Evolutionary conservation across 352 stramenopile species (phyloP).

Genomic region (Phytophthora kernoviae): DNA sequence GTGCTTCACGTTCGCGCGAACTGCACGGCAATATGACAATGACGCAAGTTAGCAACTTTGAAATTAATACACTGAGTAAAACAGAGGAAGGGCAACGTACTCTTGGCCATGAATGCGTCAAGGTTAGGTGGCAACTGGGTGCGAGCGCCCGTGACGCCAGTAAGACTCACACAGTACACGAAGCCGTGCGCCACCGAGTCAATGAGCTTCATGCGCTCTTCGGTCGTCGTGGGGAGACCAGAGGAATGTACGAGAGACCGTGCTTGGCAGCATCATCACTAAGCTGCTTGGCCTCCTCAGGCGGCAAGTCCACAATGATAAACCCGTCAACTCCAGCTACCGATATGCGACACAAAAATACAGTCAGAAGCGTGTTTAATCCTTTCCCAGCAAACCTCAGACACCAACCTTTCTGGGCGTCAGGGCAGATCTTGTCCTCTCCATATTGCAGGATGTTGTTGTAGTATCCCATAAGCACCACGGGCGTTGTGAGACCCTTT

Average conservation of each 20-base stretch:
- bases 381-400: conserved; percentile 7
- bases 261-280: conserved; percentile 91
- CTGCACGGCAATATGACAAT: conserved; percentile 31
- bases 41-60: neutral
- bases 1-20: conserved; percentile 82
- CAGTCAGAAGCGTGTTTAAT: neutral
- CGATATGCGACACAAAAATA: conserved; percentile 6
- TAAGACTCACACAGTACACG: conserved; percentile 89
- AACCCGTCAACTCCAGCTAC: conserved; percentile 95
- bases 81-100: conserved; percentile 39
- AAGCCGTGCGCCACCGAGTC: conserved; percentile 78
- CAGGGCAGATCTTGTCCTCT: conserved; percentile 89
- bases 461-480: conserved; percentile 99
- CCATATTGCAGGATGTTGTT: conserved; percentile 99
- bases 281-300: conserved; percentile 93
- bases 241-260: conserved; percentile 95
- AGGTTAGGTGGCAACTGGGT: conserved; percentile 92
- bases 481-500: conserved; percentile 93
- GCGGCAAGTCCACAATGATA: conserved; percentile 98
- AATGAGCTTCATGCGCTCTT: conserved; percentile 91
- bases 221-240: conserved; percentile 98
- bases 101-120: conserved; percentile 91
- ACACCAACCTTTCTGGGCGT: conserved; percentile 67
- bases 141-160: conserved; percentile 94
- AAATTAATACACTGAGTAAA: neutral